phyloP scores from a whole-genome alignment of 2,329 filamentous ascomycete species.

The Acrocalymma vagum region DNA sequence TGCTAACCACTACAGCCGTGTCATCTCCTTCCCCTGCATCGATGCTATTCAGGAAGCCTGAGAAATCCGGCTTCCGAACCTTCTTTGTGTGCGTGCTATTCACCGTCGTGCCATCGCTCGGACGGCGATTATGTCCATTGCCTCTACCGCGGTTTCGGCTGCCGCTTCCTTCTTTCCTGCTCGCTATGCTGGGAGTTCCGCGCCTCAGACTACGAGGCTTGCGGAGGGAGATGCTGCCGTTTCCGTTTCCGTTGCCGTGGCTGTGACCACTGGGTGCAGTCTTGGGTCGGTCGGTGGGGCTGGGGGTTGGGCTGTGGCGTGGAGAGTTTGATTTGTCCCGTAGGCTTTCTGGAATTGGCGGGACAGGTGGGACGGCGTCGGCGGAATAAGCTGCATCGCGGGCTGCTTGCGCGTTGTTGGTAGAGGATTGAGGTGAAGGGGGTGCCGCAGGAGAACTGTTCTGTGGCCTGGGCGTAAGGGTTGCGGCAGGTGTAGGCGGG shows the following conservation, averaged over 20 bases:
- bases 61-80: slow-evolving; percentile 37
- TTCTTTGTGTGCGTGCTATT: slow-evolving; percentile 5
- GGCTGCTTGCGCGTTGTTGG: slow-evolving; percentile 16
- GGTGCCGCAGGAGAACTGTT: slow-evolving; percentile 32
- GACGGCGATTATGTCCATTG: slow-evolving; percentile 4
- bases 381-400: slow-evolving; percentile 21
- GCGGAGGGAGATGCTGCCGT: slow-evolving; percentile 37
- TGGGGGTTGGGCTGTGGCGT: slow-evolving; percentile 11
- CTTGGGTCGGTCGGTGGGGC: slow-evolving; percentile 27
- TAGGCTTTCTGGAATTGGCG: slow-evolving; percentile 40
- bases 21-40: slow-evolving; percentile 21
- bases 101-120: slow-evolving; percentile 4
- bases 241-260: slow-evolving; percentile 18
- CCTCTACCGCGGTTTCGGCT: slow-evolving; percentile 5
- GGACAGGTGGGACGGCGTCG: slow-evolving; percentile 39
- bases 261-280: slow-evolving; percentile 26
- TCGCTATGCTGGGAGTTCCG: slow-evolving; percentile 22
- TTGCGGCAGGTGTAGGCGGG: slow-evolving; percentile 1
- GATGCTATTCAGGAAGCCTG: slow-evolving; percentile 44
- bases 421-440: slow-evolving; percentile 11
- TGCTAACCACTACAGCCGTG: slow-evolving; percentile 20
- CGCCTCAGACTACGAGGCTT: slow-evolving; percentile 28
- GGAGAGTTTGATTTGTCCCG: slow-evolving; percentile 23
- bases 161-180: slow-evolving; percentile 20
- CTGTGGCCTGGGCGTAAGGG: slow-evolving; percentile 12